Evolutionary conservation across 345 rosid genomes (phyloP).

Genomic region (Acer yangbiense): DNA sequence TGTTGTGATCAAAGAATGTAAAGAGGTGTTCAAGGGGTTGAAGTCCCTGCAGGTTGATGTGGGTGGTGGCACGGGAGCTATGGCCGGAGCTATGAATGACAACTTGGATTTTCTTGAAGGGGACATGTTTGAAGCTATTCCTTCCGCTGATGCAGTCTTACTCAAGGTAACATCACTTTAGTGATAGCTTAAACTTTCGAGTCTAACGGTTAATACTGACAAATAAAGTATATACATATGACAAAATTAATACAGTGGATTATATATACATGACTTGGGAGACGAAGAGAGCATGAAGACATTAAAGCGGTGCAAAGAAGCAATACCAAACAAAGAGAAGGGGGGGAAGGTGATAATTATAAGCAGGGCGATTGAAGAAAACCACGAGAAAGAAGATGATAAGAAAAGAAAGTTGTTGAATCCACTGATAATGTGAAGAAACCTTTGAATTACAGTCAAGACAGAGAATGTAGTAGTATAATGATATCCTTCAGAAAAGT

Average conservation of each 20-base stretch:
- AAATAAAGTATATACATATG: no score
- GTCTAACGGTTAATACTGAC: no score
- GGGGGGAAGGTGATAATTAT: constrained; percentile 15
- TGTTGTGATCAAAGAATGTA: background rate
- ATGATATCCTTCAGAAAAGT: background rate
- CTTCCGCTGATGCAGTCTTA: no score
- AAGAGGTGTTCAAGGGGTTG: constrained; percentile 10
- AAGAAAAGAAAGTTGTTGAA: background rate
- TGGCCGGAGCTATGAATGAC: constrained; percentile 7
- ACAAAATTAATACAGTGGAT: background rate
- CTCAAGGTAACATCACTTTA: no score
- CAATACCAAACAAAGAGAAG: background rate
- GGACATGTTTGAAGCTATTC: constrained; percentile 35
- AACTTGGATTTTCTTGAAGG: constrained; percentile 18
- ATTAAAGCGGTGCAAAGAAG: background rate
- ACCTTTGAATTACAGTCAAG: background rate
- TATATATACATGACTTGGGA: background rate
- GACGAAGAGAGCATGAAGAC: no score
- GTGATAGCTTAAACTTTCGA: no score
- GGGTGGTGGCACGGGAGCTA: constrained; percentile 3
- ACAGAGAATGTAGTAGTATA: background rate
- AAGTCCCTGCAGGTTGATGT: constrained; percentile 10
- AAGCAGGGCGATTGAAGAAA: background rate
- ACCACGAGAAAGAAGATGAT: background rate
- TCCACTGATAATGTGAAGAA: no score